A percentile compares a stretch with the other conserved stretches of the same genome.
phyloP scores from a whole-genome alignment of 164 flowering plant species.

The Houttuynia cordata region DNA sequence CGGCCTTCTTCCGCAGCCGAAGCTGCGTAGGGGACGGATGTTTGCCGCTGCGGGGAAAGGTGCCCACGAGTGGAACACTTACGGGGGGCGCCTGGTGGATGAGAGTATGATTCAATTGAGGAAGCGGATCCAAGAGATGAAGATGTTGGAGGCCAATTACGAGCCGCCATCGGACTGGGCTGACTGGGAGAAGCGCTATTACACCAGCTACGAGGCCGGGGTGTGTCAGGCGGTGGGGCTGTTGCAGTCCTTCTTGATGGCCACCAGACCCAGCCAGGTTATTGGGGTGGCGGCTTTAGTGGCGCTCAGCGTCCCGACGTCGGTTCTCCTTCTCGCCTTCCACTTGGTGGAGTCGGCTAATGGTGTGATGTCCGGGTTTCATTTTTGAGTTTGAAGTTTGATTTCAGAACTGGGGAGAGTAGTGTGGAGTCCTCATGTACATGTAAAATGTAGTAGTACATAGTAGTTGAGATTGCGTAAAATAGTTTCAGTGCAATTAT shows the following conservation, averaged over 20 bases:
- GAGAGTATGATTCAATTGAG: conserved; percentile 4
- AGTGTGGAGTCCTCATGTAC: too few species aligned
- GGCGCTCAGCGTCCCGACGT: conserved; percentile 22
- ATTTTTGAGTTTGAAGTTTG: too few species aligned
- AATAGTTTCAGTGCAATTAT: too few species aligned
- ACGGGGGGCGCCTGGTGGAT: conserved; percentile 5
- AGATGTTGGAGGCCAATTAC: conserved; percentile 20
- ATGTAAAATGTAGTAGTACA: too few species aligned
- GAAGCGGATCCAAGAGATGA: conserved; percentile 6
- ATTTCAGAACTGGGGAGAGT: too few species aligned
- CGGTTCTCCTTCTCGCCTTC: conserved; percentile 12
- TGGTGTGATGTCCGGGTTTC: background rate
- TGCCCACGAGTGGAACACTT: background rate
- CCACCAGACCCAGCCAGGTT: conserved; percentile 43
- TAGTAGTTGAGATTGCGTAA: too few species aligned
- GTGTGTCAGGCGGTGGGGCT: conserved; percentile 31
- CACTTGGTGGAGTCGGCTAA: conserved; percentile 15
- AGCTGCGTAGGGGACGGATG: background rate
- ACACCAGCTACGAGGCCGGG: conserved; percentile 18
- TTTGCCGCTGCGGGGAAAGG: background rate
- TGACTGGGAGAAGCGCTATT: conserved; percentile 50
- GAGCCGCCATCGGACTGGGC: conserved; percentile 42
- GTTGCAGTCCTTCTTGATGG: conserved; percentile 40
- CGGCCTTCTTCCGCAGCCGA: background rate
- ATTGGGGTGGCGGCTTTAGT: conserved; percentile 23